Conservation (phyloP, 2,329 filamentous ascomycete species). For the Coniochaeta prunicola region DNA sequence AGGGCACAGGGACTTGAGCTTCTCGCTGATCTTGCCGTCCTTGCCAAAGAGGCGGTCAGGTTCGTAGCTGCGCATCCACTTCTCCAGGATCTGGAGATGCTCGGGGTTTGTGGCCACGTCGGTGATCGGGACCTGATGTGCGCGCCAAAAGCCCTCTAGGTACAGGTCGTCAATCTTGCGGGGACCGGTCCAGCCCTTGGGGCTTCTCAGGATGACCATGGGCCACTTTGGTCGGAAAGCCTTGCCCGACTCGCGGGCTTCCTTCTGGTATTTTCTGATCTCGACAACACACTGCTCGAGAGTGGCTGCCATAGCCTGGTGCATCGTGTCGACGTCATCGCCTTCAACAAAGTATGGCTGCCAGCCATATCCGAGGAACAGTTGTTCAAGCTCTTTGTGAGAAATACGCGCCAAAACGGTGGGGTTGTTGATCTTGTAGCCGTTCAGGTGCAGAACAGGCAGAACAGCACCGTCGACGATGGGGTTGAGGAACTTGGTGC, state of each 20-base stretch:
- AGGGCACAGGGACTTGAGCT: constrained; percentile 59
- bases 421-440: constrained; percentile 81
- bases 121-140: constrained; percentile 71
- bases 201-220: constrained; percentile 69
- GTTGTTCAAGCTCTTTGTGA: constrained; percentile 61
- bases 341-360: constrained; percentile 76
- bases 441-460: constrained; percentile 71
- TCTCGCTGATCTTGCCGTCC: constrained; percentile 53
- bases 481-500: constrained; percentile 75
- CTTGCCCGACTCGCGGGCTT: constrained; percentile 63
- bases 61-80: constrained; percentile 72
- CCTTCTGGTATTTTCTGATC: constrained; percentile 61
- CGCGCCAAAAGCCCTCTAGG: constrained; percentile 70
- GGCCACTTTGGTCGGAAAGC: constrained; percentile 68
- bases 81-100: constrained; percentile 61
- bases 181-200: constrained; percentile 75
- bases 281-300: constrained; percentile 65
- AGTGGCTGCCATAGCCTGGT: constrained; percentile 74
- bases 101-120: constrained; percentile 58
- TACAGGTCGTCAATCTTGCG: constrained; percentile 64
- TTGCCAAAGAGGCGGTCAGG: constrained; percentile 61
- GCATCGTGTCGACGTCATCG: constrained; percentile 65
- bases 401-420: constrained; percentile 66
- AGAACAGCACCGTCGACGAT: constrained; percentile 72
- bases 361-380: constrained; percentile 72